Percentiles rank a stretch among this genome's conserved stretches.
Conservation (phyloP, 2,329 filamentous ascomycete species). For the Parascedosporium putredinis region DNA sequence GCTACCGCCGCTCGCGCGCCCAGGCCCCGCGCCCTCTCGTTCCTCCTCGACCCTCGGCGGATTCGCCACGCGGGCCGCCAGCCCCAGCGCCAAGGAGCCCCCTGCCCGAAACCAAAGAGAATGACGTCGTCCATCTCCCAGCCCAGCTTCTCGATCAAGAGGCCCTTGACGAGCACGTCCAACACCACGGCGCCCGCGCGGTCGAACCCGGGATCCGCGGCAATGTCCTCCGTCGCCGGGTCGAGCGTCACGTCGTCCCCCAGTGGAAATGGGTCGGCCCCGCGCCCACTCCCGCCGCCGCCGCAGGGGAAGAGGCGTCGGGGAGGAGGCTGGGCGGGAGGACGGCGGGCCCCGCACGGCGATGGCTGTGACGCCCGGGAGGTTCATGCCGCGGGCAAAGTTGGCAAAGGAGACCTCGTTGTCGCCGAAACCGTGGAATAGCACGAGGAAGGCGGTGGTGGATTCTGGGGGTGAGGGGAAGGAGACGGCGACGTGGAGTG, state of each 20-base stretch:
- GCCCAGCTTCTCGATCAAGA: conserved; percentile 44
- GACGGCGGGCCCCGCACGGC: conserved; percentile 60
- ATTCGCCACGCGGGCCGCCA: conserved; percentile 35
- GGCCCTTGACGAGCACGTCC: conserved; percentile 37
- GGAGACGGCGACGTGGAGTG: conserved; percentile 33
- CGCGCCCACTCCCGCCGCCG: too few relatives aligned
- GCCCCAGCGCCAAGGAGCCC: conserved; percentile 51
- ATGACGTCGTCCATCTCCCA: conserved; percentile 51
- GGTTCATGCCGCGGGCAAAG: conserved; percentile 57
- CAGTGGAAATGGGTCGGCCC: conserved; percentile 47
- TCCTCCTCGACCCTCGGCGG: conserved; percentile 24
- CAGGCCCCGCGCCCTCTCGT: conserved; percentile 11
- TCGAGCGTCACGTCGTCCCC: conserved; percentile 56
- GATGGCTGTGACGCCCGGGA: conserved; percentile 69
- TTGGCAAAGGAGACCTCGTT: conserved; percentile 55
- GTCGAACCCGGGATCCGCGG: conserved; percentile 51
- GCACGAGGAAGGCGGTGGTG: conserved; percentile 64
- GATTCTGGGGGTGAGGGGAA: conserved; percentile 45
- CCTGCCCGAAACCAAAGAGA: conserved; percentile 58
- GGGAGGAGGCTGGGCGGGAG: conserved; percentile 60
- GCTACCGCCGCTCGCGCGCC: conserved; percentile 4
- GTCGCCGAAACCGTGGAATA: conserved; percentile 81
- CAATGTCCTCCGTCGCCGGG: conserved; percentile 38
- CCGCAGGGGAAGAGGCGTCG: conserved; percentile 14
- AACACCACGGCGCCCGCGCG: conserved; percentile 36